These are phyloP conservation scores for Ophiostoma fasciatum DNA, from an alignment of 2,329 filamentous ascomycete species.

Conservation along the genomic window DNA sequence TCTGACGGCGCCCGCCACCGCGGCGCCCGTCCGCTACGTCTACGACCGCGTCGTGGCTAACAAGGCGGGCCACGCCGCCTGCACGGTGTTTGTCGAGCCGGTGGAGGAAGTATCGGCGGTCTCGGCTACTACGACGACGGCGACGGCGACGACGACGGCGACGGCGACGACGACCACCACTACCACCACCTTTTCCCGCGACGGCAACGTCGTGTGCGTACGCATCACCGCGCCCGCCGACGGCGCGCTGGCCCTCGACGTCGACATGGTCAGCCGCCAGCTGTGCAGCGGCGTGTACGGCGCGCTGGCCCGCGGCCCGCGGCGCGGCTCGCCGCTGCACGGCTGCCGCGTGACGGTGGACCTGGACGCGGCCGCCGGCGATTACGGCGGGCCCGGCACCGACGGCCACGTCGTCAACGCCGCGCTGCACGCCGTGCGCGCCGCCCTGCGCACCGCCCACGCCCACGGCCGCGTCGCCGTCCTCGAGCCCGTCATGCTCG, in stretches of 20 bases:
- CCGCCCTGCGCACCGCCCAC: conserved; percentile 50
- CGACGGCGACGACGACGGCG: background rate
- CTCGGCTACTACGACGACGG: no score
- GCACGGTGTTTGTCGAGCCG: conserved; percentile 53
- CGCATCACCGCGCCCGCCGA: conserved; percentile 14
- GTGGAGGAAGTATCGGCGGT: no score
- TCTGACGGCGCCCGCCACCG: conserved; percentile 44
- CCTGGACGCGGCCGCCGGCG: conserved; percentile 44
- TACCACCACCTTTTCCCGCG: conserved; percentile 29
- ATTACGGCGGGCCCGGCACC: conserved; percentile 55
- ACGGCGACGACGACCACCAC: no score
- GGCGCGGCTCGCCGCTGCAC: conserved; percentile 66
- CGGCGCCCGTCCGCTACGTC: conserved; percentile 40
- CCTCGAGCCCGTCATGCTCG: conserved; percentile 89
- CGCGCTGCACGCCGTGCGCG: conserved; percentile 47
- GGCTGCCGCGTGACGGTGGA: conserved; percentile 55
- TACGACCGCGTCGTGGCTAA: conserved; percentile 73
- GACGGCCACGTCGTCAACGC: conserved; percentile 51
- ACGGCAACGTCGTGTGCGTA: conserved; percentile 54
- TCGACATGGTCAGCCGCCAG: conserved; percentile 36
- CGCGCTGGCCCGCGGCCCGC: conserved; percentile 71
- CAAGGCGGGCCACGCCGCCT: conserved; percentile 63
- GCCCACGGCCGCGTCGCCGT: conserved; percentile 47
- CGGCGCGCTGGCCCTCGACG: conserved; percentile 26
- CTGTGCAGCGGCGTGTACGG: conserved; percentile 71